These are phyloP conservation scores for Vachellia collinsii DNA, from an alignment of 306 rosid genomes.

Conservation along the genomic window DNA sequence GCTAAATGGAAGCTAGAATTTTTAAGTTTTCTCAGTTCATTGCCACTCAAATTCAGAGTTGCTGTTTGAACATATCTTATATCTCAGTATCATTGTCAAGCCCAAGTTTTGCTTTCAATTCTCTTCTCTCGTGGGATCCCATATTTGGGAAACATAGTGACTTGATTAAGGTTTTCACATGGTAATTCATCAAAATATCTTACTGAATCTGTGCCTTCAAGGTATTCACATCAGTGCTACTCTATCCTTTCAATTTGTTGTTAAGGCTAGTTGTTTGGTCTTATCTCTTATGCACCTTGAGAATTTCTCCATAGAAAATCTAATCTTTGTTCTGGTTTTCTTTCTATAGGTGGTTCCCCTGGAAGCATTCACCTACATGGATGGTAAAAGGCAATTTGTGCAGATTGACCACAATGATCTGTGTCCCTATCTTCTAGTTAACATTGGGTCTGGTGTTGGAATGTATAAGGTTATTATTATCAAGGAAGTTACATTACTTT, in stretches of 20 bases:
- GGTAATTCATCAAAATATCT: not conserved
- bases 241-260: not conserved
- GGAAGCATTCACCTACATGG: constrained; percentile 79
- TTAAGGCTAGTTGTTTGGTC: constrained; percentile 23
- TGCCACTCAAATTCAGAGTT: not conserved
- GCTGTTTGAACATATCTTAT: not conserved
- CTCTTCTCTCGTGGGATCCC: not conserved
- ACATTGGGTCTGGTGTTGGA: constrained; percentile 96
- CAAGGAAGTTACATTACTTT: constrained; percentile 27
- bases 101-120: not conserved
- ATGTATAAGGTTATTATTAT: constrained; percentile 76
- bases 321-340: constrained; percentile 34
- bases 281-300: constrained; percentile 22
- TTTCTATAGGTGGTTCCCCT: constrained; percentile 69
- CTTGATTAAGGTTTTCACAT: not conserved
- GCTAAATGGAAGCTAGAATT: not conserved
- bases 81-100: not conserved
- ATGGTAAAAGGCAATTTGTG: constrained; percentile 75
- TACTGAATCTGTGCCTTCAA: not conserved
- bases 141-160: not conserved
- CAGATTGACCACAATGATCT: constrained; percentile 79
- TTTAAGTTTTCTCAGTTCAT: not conserved
- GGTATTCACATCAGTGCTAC: not conserved
- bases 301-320: constrained; percentile 26
- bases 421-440: constrained; percentile 92